phyloP scores from a whole-genome alignment of 139 green algal genomes.

The Pleodorina starrii region DNA sequence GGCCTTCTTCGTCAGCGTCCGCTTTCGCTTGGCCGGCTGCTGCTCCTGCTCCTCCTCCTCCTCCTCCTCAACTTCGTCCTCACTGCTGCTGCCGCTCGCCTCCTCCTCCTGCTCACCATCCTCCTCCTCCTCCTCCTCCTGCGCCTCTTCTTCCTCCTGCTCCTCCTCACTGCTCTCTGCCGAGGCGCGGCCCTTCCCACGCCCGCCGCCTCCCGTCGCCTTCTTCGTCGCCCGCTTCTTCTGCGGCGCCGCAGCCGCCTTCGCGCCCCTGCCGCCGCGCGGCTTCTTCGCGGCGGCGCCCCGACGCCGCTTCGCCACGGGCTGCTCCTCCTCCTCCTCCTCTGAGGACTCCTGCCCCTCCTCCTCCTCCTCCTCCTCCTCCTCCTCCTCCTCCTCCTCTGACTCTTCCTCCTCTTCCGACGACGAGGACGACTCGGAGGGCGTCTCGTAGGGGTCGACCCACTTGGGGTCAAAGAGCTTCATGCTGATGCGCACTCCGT shows the following conservation, averaged over 20 bases:
- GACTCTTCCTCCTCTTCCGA: not conserved
- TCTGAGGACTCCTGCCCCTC: not conserved
- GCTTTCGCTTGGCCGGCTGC: not conserved
- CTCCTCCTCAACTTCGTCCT: conserved; percentile 13
- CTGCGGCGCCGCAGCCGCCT: not conserved
- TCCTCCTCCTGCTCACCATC: not conserved
- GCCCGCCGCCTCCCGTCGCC: not conserved
- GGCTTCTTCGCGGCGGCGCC: not conserved
- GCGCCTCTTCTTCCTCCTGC: not conserved
- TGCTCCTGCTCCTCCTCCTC: not conserved
- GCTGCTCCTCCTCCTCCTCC: conserved; percentile 12
- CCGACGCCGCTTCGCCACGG: not conserved
- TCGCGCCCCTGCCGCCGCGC: not conserved
- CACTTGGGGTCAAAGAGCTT: conserved; percentile 69
- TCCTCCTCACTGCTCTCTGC: not conserved
- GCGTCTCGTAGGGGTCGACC: conserved; percentile 46
- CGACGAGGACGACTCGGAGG: not conserved
- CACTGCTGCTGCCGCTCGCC: not conserved
- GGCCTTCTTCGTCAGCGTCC: not conserved
- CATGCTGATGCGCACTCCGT: conserved; percentile 79
- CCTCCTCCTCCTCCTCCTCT: conserved; percentile 17
- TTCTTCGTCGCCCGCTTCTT: not conserved
- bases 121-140: not conserved
- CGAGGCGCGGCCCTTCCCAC: not conserved
- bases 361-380: not conserved